Conservation (phyloP, 2,329 filamentous ascomycete species). For the Pseudophaeomoniella oleicola region DNA sequence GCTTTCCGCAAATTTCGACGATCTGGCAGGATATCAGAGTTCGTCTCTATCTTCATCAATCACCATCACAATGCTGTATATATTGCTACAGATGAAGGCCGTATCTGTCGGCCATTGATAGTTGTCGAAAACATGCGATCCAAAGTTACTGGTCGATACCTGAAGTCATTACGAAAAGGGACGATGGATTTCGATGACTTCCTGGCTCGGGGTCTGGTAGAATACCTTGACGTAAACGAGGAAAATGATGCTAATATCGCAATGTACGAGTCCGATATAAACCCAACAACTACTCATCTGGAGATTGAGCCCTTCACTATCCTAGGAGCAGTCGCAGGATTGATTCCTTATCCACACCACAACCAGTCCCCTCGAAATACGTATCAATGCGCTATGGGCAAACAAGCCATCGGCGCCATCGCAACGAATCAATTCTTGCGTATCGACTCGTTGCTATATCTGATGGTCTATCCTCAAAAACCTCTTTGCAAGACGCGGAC, state of each 20-base stretch:
- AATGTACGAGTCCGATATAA: slow-evolving; percentile 74
- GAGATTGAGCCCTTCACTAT: slow-evolving; percentile 98
- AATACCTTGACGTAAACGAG: slow-evolving; percentile 93
- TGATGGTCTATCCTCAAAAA: slow-evolving; percentile 93
- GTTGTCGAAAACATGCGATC: slow-evolving; percentile 81
- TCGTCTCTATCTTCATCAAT: slow-evolving; percentile 93
- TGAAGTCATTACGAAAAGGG: slow-evolving; percentile 69
- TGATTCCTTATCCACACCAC: slow-evolving; percentile 97
- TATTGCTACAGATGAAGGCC: slow-evolving; percentile 90
- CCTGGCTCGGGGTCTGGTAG: slow-evolving; percentile 73
- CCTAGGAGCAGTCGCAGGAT: slow-evolving; percentile 81
- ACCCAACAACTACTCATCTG: slow-evolving; percentile 72
- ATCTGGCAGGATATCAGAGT: slow-evolving; percentile 84
- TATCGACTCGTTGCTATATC: slow-evolving; percentile 89
- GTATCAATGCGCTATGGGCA: slow-evolving; percentile 99
- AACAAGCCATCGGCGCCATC: slow-evolving; percentile 97
- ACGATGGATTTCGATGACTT: slow-evolving; percentile 90
- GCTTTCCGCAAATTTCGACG: slow-evolving; percentile 77
- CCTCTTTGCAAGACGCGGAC: slow-evolving; percentile 96
- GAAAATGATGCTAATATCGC: slow-evolving; percentile 94
- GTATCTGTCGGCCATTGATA: slow-evolving; percentile 90
- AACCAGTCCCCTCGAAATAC: slow-evolving; percentile 98
- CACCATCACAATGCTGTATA: slow-evolving; percentile 83
- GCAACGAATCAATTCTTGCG: slow-evolving; percentile 96
- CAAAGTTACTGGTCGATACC: slow-evolving; percentile 62